Evolutionary conservation across 2,329 filamentous ascomycete species (phyloP).

Genomic region (Penicillium sp.): DNA sequence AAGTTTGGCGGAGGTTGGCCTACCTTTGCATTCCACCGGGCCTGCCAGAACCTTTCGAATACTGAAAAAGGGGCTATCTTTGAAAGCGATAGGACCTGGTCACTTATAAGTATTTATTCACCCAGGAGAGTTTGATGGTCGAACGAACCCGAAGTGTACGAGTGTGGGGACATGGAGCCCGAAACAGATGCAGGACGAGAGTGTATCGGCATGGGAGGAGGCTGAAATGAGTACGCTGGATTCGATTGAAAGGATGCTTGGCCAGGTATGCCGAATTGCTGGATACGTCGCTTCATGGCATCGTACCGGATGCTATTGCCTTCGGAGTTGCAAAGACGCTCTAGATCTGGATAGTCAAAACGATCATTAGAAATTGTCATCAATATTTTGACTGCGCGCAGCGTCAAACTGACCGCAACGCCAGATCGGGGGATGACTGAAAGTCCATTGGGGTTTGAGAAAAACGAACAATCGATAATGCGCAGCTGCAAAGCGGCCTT

Average conservation of each 20-base stretch:
- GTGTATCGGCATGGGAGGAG: constrained; percentile 19
- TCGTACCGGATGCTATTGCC: constrained; percentile 25
- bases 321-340: constrained; percentile 16
- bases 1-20: constrained; percentile 20
- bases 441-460: too few relatives aligned
- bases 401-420: neutral
- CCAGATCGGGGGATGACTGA: constrained; percentile 1
- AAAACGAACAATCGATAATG: constrained; percentile 66
- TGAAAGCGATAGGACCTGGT: constrained; percentile 52
- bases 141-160: constrained; percentile 26
- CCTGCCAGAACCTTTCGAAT: constrained; percentile 60
- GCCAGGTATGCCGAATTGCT: constrained; percentile 27
- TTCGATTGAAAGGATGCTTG: constrained; percentile 23
- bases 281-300: constrained; percentile 30
- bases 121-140: neutral
- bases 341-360: constrained; percentile 19
- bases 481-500: constrained; percentile 77
- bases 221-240: constrained; percentile 25
- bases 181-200: constrained; percentile 27
- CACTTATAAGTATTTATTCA: too few relatives aligned
- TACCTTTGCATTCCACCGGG: constrained; percentile 67
- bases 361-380: too few relatives aligned
- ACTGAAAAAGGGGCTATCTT: constrained; percentile 78
- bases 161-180: constrained; percentile 30
- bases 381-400: too few relatives aligned